Percentiles rank a stretch among this genome's conserved stretches.
These are phyloP conservation scores for Trichoderma atroviride DNA, from an alignment of 2,329 filamentous ascomycete genomes.

Conservation along the genomic window DNA sequence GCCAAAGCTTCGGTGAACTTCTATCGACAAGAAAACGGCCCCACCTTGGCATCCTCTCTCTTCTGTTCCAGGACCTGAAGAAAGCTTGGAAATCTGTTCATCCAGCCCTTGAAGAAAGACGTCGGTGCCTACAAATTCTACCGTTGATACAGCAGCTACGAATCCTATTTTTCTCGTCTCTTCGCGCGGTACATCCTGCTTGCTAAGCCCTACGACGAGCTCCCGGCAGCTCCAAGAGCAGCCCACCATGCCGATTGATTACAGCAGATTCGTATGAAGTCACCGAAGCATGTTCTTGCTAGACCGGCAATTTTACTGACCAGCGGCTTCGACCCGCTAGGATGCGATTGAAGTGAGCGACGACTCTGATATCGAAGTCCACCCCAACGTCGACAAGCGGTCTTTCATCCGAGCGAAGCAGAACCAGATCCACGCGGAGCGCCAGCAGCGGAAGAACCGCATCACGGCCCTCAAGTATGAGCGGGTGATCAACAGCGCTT, in stretches of 20 bases:
- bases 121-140: background rate
- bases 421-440: slow-evolving; percentile 91
- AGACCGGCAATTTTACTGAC: slow-evolving; percentile 1
- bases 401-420: slow-evolving; percentile 99
- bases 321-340: slow-evolving; percentile 43
- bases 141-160: background rate
- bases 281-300: background rate
- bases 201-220: background rate
- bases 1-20: slow-evolving; percentile 24
- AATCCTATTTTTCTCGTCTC: background rate
- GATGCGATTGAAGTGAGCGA: slow-evolving; percentile 95
- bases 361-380: slow-evolving; percentile 96
- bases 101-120: background rate
- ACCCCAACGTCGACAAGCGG: slow-evolving; percentile 97
- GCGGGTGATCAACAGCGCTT: slow-evolving; percentile 86
- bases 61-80: background rate
- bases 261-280: slow-evolving; percentile 68
- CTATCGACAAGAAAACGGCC: slow-evolving; percentile 10
- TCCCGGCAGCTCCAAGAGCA: slow-evolving; percentile 17
- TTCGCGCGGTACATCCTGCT: background rate
- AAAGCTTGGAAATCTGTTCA: background rate
- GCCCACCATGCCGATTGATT: slow-evolving; percentile 54
- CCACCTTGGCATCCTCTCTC: slow-evolving; percentile 19
- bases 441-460: slow-evolving; percentile 80
- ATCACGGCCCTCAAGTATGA: slow-evolving; percentile 94